These are phyloP conservation scores for Ogataea polymorpha DNA, from an alignment of 805 yeast genomes.

Conservation along the genomic window DNA sequence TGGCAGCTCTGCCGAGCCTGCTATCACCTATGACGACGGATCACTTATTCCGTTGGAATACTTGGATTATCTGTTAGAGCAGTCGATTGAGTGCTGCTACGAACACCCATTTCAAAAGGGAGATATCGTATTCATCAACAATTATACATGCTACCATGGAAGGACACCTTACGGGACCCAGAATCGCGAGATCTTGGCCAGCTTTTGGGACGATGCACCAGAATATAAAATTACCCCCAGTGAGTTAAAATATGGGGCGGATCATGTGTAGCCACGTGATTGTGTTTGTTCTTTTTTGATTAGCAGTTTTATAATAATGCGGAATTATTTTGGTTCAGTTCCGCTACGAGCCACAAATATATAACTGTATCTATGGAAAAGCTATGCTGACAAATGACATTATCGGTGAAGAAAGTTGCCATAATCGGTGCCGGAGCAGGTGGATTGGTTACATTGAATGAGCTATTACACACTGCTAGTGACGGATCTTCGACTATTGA, in stretches of 20 bases:
- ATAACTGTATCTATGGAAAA: neutral
- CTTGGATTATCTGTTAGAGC: neutral
- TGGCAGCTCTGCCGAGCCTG: neutral
- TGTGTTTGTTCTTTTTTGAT: no score
- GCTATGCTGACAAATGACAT: neutral
- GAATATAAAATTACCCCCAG: neutral
- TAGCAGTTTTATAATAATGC: neutral
- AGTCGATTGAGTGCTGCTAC: neutral
- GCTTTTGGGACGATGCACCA: neutral
- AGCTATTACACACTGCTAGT: slow-evolving; percentile 27
- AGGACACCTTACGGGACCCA: neutral
- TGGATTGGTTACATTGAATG: slow-evolving; percentile 29
- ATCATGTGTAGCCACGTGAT: neutral
- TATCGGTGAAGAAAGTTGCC: slow-evolving; percentile 23
- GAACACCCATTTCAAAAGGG: neutral
- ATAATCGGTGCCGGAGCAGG: slow-evolving; percentile 35
- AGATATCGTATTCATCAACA: neutral
- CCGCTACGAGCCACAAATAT: neutral
- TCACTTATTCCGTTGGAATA: no score
- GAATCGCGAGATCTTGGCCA: neutral
- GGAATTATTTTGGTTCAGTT: neutral
- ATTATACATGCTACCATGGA: neutral
- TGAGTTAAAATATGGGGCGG: neutral
- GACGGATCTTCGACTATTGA: slow-evolving; percentile 27
- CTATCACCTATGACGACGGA: neutral